Evolutionary conservation across 257 asterid species (phyloP), one percentile per base, ranked within the genome.

Genomic region (Anisodus tanguticus): DNA sequence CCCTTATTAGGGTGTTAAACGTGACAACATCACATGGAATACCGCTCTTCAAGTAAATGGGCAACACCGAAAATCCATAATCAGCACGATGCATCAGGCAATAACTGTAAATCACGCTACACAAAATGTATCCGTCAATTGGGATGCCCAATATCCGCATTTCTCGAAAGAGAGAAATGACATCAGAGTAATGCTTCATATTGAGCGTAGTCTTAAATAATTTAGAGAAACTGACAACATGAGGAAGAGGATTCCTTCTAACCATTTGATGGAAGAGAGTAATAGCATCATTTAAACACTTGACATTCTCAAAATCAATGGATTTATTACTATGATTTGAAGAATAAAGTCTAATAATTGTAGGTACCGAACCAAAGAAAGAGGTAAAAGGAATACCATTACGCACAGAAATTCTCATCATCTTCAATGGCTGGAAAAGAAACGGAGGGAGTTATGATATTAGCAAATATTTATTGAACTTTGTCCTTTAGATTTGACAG

Each of bases 11-110:
- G 19, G 87, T 51, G 53, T 0, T 78, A 83, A 85, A 83, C 5
- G 70, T 72, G 15, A 47, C 62, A 2, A 37, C 71, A 22, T 83
- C 3, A 0, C 83, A 85, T 3, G 47, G 53, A 53, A 49, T 67
- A 9, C 87, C 87, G 3, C 8, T 35, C 53, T 88, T 88, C 79
- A 88, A 2, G 39, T 84, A 60, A 17, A 47, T 22, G 5, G 83
- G 82, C 15, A 88, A 69, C 55, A 88, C 26, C 1, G 88, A 16
- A 53, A 86, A 79, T 59, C 79, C 85, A 51, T 64, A 63, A 84
- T 70, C 86, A 12, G 9, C 78, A n/a, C 62, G 79, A 70, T 15
- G 41, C 83, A 81, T 47, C 12, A 8, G 26, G 17, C 86, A 86
- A 60, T 35, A 71, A 58, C 66, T 60, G 12, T 88, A 69, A 15